A percentile compares a stretch with the other conserved stretches of the same genome.
Conservation (phyloP, 2,329 filamentous ascomycete species). For the Xylariales sp. region DNA sequence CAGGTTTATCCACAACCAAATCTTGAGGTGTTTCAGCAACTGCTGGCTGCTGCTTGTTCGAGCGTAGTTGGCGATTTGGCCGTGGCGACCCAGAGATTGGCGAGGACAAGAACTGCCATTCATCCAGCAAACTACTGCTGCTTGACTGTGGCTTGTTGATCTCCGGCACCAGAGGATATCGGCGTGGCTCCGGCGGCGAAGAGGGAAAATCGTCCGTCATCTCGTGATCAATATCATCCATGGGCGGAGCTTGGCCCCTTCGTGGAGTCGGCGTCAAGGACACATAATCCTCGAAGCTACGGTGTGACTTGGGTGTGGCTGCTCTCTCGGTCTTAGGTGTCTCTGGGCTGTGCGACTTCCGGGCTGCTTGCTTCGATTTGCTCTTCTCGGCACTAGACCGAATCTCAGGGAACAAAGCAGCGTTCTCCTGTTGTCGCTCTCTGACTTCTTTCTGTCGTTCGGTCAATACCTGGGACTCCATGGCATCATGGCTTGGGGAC, state of each 20-base stretch:
- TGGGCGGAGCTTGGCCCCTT: constrained; percentile 41
- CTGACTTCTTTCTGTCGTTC: constrained; percentile 75
- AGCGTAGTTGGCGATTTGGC: constrained; percentile 22
- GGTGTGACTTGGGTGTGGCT: constrained; percentile 41
- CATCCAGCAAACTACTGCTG: constrained; percentile 33
- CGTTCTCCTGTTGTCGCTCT: constrained; percentile 64
- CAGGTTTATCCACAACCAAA: background rate
- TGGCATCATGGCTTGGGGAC: constrained; percentile 37
- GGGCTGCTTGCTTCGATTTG: constrained; percentile 7
- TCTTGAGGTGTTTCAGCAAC: background rate
- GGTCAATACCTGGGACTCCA: constrained; percentile 71
- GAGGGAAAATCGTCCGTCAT: constrained; percentile 50
- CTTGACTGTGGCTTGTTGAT: constrained; percentile 44
- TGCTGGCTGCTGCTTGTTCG: background rate
- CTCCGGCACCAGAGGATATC: constrained; percentile 47
- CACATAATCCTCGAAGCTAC: constrained; percentile 46
- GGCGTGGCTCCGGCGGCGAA: constrained; percentile 52
- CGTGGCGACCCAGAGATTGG: constrained; percentile 48
- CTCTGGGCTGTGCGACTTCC: constrained; percentile 8
- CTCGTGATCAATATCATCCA: constrained; percentile 42
- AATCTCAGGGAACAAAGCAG: constrained; percentile 64
- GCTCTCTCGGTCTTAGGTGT: constrained; percentile 23
- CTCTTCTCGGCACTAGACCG: constrained; percentile 43
- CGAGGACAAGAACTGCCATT: constrained; percentile 53
- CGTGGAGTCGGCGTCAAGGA: constrained; percentile 58